phyloP scores from a whole-genome alignment of 768 basidiomycete species.

The Naganishia randhawae region DNA sequence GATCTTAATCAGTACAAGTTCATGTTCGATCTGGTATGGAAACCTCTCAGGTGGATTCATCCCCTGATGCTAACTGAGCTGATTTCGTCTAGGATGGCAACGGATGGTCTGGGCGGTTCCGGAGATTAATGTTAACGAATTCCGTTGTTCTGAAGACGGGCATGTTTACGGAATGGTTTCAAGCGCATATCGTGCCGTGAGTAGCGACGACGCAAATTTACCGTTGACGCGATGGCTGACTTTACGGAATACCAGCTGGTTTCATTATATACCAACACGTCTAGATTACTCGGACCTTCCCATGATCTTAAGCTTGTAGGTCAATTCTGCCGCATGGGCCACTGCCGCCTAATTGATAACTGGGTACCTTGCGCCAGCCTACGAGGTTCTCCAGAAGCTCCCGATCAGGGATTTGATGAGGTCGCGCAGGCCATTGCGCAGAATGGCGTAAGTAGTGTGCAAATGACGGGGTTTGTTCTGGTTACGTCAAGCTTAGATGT shows the following conservation, averaged over 20 bases:
- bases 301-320: constrained; percentile 51
- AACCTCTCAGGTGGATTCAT: constrained; percentile 43
- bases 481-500: not conserved
- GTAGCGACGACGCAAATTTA: constrained; percentile 24
- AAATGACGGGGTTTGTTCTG: not conserved
- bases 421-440: constrained; percentile 50
- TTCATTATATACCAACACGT: constrained; percentile 50
- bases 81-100: not conserved
- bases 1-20: constrained; percentile 52
- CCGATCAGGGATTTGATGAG: constrained; percentile 51
- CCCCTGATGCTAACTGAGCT: constrained; percentile 5
- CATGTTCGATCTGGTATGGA: constrained; percentile 47
- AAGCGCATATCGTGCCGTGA: constrained; percentile 47
- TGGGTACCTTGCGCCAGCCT: constrained; percentile 34
- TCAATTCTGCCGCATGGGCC: constrained; percentile 1
- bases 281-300: constrained; percentile 50
- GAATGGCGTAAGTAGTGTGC: constrained; percentile 46
- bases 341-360: not conserved
- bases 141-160: constrained; percentile 52
- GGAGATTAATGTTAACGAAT: constrained; percentile 51
- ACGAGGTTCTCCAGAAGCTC: constrained; percentile 46
- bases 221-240: not conserved
- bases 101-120: constrained; percentile 20
- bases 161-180: constrained; percentile 53
- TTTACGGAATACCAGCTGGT: constrained; percentile 40